Evolutionary conservation across 768 basidiomycete genomes (phyloP).

Genomic region (Tephrocybe sp.): DNA sequence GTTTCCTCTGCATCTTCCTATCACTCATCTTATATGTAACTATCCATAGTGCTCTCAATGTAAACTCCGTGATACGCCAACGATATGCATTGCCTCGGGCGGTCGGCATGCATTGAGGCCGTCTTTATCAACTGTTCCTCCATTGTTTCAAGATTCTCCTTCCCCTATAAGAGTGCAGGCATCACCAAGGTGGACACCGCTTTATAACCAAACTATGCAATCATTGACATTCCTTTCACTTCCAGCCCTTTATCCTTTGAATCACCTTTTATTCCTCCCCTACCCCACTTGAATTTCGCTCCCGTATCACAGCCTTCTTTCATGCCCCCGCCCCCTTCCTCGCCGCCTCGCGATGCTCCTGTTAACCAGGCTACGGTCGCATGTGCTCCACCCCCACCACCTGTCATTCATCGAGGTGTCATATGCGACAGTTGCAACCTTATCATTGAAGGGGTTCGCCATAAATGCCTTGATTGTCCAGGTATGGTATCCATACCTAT

Average conservation of each 20-base stretch:
- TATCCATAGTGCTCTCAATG: constrained; percentile 33
- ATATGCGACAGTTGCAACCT: constrained; percentile 64
- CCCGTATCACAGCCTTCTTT: background rate
- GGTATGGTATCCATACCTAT: constrained; percentile 36
- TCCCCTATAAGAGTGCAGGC: background rate
- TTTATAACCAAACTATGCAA: too few relatives aligned
- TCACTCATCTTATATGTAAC: background rate
- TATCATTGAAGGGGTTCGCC: constrained; percentile 62
- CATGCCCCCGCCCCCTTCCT: background rate
- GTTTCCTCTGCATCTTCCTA: background rate
- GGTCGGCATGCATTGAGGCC: constrained; percentile 11
- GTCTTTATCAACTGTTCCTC: background rate
- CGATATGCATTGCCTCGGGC: background rate
- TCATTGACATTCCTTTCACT: too few relatives aligned
- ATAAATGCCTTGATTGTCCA: constrained; percentile 80
- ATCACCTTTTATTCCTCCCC: background rate
- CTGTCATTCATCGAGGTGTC: constrained; percentile 56
- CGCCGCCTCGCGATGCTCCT: background rate
- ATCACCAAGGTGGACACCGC: too few relatives aligned
- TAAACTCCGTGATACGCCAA: constrained; percentile 14
- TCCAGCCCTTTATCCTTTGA: too few relatives aligned
- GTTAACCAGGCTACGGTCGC: background rate
- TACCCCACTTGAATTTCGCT: background rate
- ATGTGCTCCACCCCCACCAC: constrained; percentile 19
- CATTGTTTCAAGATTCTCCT: background rate